Conservation (phyloP, 768 basidiomycete species). For the Dictyophora rubrovolvata region DNA sequence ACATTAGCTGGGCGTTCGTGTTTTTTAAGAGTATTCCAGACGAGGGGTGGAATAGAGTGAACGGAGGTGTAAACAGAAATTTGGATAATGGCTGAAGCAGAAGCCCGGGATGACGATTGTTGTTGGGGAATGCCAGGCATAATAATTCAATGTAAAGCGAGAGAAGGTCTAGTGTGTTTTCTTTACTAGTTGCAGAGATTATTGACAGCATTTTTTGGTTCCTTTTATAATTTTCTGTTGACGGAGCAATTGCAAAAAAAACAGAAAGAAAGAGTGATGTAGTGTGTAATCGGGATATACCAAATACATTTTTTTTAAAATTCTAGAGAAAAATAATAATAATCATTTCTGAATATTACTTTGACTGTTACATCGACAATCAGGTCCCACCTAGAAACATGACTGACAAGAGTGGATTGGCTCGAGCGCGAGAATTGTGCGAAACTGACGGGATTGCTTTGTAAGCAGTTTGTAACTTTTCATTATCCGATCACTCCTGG, state of each 20-base stretch:
- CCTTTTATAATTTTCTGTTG: neutral
- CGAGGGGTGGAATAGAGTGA: slow-evolving; percentile 22
- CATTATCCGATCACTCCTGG: neutral
- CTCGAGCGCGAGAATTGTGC: neutral
- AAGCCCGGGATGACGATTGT: neutral
- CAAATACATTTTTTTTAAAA: neutral
- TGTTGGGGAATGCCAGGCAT: slow-evolving; percentile 7
- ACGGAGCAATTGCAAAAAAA: neutral
- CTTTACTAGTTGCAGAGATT: neutral
- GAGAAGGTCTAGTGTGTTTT: neutral
- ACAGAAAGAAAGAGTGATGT: neutral
- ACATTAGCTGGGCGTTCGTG: slow-evolving; percentile 38
- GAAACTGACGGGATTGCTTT: neutral
- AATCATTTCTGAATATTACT: too few species aligned
- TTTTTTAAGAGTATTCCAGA: slow-evolving; percentile 27
- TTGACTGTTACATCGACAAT: neutral
- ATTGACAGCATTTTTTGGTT: neutral
- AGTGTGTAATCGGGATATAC: neutral
- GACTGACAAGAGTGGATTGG: neutral
- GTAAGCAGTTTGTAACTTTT: neutral
- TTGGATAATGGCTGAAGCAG: neutral
- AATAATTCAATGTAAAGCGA: neutral
- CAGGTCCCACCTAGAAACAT: neutral
- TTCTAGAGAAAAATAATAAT: too few species aligned
- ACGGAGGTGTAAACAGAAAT: slow-evolving; percentile 4